A percentile compares a stretch with the other conserved stretches of the same genome.
Conservation (phyloP, 2,329 filamentous ascomycete species). For the Trichoderma sp. region DNA sequence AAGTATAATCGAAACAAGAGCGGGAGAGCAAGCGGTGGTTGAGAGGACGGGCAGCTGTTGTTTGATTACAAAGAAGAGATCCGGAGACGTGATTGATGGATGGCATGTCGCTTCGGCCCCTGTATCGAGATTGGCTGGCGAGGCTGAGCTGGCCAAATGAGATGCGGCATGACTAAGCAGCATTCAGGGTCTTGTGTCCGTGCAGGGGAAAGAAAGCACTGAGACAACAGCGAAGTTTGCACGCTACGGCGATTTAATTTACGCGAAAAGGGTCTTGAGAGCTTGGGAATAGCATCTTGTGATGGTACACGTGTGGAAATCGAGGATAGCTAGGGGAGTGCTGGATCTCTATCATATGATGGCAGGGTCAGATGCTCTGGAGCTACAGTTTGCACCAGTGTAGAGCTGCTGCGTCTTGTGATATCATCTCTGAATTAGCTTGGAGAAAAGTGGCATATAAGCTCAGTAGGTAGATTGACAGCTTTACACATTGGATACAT, state of each 20-base stretch:
- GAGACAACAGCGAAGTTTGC: neutral
- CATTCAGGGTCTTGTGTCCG: neutral
- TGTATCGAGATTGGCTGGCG: slow-evolving; percentile 20
- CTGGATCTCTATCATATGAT: neutral
- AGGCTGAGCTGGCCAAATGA: slow-evolving; percentile 20
- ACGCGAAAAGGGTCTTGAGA: neutral
- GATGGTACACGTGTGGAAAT: neutral
- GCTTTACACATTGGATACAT: neutral
- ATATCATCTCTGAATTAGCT: neutral
- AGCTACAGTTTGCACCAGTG: neutral
- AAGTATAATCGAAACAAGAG: neutral
- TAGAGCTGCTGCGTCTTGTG: neutral
- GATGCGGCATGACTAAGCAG: slow-evolving; percentile 18
- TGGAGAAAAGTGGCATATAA: neutral
- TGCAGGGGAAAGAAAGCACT: neutral
- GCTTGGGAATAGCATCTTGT: neutral
- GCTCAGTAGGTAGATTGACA: neutral
- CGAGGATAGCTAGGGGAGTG: neutral
- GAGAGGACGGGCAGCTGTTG: slow-evolving; percentile 12
- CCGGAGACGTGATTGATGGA: slow-evolving; percentile 18
- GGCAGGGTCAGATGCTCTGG: neutral
- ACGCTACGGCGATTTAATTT: neutral
- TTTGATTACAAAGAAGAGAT: slow-evolving; percentile 21
- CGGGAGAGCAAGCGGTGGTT: neutral
- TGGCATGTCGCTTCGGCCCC: slow-evolving; percentile 12